These are phyloP conservation scores for Chloris gayana DNA, from an alignment of 176 grass and related monocot genomes.

Conservation along the genomic window DNA sequence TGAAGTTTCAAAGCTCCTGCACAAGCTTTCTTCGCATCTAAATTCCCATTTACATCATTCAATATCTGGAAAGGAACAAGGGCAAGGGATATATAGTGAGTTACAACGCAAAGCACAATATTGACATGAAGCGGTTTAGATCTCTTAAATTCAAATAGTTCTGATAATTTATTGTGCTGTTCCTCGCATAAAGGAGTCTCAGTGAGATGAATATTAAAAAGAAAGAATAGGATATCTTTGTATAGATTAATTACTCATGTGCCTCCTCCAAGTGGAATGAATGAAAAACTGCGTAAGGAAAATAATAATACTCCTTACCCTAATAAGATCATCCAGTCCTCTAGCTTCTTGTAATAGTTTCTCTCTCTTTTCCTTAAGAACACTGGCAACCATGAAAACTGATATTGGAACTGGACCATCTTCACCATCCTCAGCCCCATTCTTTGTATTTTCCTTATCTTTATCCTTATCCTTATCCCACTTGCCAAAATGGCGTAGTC, in stretches of 20 bases:
- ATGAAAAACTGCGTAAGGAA: not conserved
- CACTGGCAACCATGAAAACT: conserved; percentile 98
- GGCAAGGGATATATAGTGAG: conserved; percentile 10
- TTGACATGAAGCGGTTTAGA: not conserved
- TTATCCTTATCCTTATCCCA: conserved; percentile 86
- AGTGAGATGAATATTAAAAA: not conserved
- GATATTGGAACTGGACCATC: conserved; percentile 96
- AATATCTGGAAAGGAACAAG: conserved; percentile 72
- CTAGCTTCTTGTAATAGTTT: conserved; percentile 86
- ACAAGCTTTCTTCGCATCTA: conserved; percentile 97
- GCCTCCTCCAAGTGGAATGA: conserved; percentile 5
- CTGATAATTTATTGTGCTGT: not conserved
- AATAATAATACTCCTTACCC: conserved; percentile 48
- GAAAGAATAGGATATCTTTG: not conserved
- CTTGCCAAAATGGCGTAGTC: conserved; percentile 85
- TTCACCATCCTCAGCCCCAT: conserved; percentile 54
- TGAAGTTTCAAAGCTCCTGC: conserved; percentile 95
- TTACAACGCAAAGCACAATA: not conserved
- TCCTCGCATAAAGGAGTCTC: not conserved
- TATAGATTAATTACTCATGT: not conserved
- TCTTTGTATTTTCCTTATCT: conserved; percentile 78
- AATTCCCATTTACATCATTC: conserved; percentile 90
- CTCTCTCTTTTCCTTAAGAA: conserved; percentile 97
- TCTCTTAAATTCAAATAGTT: not conserved
- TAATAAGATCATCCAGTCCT: conserved; percentile 94